These are phyloP conservation scores for Pascua guehoae DNA, from an alignment of 1,284 basidiomycete genomes.

Conservation along the genomic window DNA sequence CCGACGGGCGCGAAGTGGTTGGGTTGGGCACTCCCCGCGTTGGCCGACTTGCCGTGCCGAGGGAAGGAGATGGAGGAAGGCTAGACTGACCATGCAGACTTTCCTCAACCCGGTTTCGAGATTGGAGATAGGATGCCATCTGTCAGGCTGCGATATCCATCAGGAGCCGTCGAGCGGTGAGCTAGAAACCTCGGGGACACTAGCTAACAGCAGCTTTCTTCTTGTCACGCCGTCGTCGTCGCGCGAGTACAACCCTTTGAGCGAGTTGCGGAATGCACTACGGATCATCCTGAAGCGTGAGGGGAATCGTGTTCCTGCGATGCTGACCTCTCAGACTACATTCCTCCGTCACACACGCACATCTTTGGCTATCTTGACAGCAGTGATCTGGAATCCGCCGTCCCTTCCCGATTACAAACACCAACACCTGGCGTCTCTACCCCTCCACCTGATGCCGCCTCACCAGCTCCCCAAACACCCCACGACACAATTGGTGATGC, in stretches of 20 bases:
- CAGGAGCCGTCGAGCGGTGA: conserved; percentile 44
- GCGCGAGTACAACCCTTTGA: conserved; percentile 50
- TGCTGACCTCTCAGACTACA: conserved; percentile 29
- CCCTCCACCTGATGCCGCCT: conserved; percentile 22
- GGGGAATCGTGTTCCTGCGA: conserved; percentile 3
- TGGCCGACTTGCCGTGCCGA: background rate
- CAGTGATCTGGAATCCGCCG: conserved; percentile 12
- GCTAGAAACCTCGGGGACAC: conserved; percentile 9
- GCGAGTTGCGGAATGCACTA: conserved; percentile 44
- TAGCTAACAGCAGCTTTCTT: conserved; percentile 34
- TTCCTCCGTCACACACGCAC: conserved; percentile 35
- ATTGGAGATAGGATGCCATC: conserved; percentile 37
- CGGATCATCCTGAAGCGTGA: conserved; percentile 41
- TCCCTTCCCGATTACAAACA: conserved; percentile 15
- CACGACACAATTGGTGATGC: conserved; percentile 52
- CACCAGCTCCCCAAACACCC: conserved; percentile 11
- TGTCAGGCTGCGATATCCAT: conserved; percentile 50
- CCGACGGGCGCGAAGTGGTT: no score
- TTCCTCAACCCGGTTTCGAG: conserved; percentile 44
- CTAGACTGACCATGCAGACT: conserved; percentile 28
- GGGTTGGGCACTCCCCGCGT: no score
- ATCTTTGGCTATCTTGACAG: conserved; percentile 39
- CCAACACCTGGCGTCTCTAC: conserved; percentile 23
- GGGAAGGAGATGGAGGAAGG: no score
- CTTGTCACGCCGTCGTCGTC: conserved; percentile 41